Base-by-base conservation (phyloP, 768 basidiomycete genomes). In the Serendipita indica region DNA sequence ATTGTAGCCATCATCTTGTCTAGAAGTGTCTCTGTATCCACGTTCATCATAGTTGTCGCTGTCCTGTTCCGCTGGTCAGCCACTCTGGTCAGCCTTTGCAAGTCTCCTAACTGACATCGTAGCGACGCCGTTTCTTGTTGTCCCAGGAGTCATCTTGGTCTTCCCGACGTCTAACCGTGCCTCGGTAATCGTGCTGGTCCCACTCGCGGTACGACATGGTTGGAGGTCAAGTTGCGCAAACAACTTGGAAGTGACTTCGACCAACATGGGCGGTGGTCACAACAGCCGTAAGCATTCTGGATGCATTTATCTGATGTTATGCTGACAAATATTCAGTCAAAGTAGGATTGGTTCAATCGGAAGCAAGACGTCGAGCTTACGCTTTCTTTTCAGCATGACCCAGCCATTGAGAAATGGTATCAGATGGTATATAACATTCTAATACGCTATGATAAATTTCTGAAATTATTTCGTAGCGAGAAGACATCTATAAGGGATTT, bases 401-500 rank as follows among this genome's bases (percentile, higher is more conserved):
- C 77, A 45, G 75, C 78, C 60, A 72, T 79, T 62, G 77, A 78
- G 65, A 71, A 77, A 72, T 83, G 80, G 80, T 74, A 74, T 59
- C 65, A 66, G 27, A 82, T 83, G 81, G 81, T 81, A 57, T n/a
- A 67, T 61, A 57, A 58, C 3, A 37, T 25, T 14, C 28, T 56
- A 27, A 18, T 16, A 54, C 22, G 25, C 37, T 25, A 27, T 41
- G 4, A 33, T 27, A 6, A 18, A 34, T 5, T 43, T 46, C n/a
- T 18, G 1, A 37, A 46, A 45, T 58, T 33, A 57, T 60, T 28
- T 60, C 59, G 46, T 60, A 92, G 89, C 83, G 90, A 39, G 89
- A 92, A 68, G 77, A 82, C 62, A 86, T 81, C n/a, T 89, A 90
- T 70, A 74, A 84, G 67, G 76, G 81, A 66, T 94, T 92, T 70